A percentile compares a stretch with the other conserved stretches of the same genome.
Conservation (phyloP, 164 flowering plant genomes). For the Vitis rotundifolia region DNA sequence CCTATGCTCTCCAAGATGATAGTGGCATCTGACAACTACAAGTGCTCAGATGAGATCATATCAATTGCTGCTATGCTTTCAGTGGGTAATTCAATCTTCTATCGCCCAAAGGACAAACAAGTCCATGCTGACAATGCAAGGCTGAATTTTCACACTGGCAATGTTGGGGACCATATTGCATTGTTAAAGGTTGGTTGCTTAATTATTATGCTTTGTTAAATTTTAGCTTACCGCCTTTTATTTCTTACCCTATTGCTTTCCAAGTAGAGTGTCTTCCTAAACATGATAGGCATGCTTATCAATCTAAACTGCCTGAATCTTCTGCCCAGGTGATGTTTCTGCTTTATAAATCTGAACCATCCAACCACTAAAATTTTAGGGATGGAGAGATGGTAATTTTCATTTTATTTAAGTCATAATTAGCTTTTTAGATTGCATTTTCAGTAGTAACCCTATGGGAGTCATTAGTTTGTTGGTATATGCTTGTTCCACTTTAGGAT, state of each 20-base stretch:
- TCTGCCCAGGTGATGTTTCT: background rate
- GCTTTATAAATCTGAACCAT: background rate
- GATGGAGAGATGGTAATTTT: background rate
- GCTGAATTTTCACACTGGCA: constrained; percentile 89
- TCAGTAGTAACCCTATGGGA: background rate
- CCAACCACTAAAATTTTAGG: background rate
- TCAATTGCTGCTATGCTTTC: constrained; percentile 97
- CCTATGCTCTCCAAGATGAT: constrained; percentile 98
- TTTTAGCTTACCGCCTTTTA: background rate
- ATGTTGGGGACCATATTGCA: constrained; percentile 98
- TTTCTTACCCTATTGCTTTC: background rate
- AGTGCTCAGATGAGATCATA: constrained; percentile 89
- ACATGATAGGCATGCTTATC: background rate
- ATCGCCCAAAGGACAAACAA: constrained; percentile 97
- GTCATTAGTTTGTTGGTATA: background rate
- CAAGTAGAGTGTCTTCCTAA: background rate
- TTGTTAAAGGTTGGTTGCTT: constrained; percentile 66
- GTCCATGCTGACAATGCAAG: constrained; percentile 98
- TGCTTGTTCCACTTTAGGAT: background rate
- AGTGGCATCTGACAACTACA: constrained; percentile 83
- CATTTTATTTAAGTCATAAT: background rate
- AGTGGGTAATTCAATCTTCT: constrained; percentile 89
- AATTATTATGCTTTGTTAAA: background rate
- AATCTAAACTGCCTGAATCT: background rate
- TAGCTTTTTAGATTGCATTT: background rate